A percentile compares a stretch with the other conserved stretches of the same genome.
These are phyloP conservation scores for Pleurotus pulmonarius DNA, from an alignment of 768 basidiomycete genomes.

Conservation along the genomic window DNA sequence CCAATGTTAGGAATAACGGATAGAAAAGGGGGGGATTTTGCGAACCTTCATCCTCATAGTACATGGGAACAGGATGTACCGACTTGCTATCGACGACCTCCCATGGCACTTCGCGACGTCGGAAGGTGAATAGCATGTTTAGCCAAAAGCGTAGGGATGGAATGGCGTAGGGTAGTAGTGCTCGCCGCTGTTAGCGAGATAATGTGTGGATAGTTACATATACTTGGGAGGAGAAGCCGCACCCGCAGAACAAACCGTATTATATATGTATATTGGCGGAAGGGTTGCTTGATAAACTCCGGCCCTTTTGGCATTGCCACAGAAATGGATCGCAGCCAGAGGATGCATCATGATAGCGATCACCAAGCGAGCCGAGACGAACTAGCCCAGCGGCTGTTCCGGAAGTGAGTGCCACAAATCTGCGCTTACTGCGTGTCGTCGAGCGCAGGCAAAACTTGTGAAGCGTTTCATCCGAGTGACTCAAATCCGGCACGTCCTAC, in stretches of 20 bases:
- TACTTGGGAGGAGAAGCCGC: background rate
- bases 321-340: constrained; percentile 6
- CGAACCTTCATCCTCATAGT: constrained; percentile 59
- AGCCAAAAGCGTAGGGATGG: constrained; percentile 9
- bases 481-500: too few species aligned
- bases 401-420: background rate
- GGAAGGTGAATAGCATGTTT: constrained; percentile 39
- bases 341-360: constrained; percentile 7
- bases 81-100: constrained; percentile 69
- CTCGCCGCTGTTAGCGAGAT: too few species aligned
- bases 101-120: constrained; percentile 64
- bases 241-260: constrained; percentile 3
- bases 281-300: constrained; percentile 1
- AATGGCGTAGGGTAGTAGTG: background rate
- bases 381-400: constrained; percentile 7
- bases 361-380: background rate
- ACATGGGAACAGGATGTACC: constrained; percentile 63
- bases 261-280: constrained; percentile 1
- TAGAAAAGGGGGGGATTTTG: background rate
- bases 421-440: too few species aligned
- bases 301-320: constrained; percentile 5
- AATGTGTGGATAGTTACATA: background rate
- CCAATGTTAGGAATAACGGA: background rate
- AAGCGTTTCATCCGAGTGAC: too few species aligned
- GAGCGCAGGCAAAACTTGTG: too few species aligned